phyloP scores from a whole-genome alignment of 352 stramenopile genomes.

The Phytophthora citrophthora region DNA sequence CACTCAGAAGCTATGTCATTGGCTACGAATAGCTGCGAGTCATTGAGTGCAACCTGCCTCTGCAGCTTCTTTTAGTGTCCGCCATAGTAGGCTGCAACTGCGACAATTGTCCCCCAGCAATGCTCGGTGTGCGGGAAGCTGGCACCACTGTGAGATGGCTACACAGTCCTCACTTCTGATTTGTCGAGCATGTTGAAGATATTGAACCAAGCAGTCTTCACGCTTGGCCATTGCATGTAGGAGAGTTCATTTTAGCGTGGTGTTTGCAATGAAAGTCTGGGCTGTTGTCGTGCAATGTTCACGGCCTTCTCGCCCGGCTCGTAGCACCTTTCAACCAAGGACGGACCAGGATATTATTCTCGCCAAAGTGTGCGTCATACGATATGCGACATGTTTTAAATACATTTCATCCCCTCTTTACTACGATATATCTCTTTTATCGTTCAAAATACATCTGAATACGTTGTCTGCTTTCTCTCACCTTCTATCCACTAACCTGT shows the following conservation, averaged over 20 bases:
- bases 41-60: too few species aligned
- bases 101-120: neutral
- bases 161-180: conserved; percentile 6
- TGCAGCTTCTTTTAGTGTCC: too few species aligned
- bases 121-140: neutral
- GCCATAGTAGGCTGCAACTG: neutral
- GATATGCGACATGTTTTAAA: neutral
- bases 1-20: neutral
- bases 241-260: neutral
- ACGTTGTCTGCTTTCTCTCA: too few species aligned
- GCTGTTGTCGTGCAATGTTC: neutral
- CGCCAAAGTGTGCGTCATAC: neutral
- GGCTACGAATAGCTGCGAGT: too few species aligned
- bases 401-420: neutral
- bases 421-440: neutral
- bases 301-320: neutral
- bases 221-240: neutral
- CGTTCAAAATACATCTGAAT: too few species aligned
- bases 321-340: neutral
- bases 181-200: conserved; percentile 10
- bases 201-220: neutral
- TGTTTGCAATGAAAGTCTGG: neutral
- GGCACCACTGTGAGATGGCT: conserved; percentile 11
- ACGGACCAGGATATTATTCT: neutral
- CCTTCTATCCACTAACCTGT: too few species aligned